Base-by-base conservation (phyloP, 2,329 filamentous ascomycete genomes). In the Penicillium freii region DNA sequence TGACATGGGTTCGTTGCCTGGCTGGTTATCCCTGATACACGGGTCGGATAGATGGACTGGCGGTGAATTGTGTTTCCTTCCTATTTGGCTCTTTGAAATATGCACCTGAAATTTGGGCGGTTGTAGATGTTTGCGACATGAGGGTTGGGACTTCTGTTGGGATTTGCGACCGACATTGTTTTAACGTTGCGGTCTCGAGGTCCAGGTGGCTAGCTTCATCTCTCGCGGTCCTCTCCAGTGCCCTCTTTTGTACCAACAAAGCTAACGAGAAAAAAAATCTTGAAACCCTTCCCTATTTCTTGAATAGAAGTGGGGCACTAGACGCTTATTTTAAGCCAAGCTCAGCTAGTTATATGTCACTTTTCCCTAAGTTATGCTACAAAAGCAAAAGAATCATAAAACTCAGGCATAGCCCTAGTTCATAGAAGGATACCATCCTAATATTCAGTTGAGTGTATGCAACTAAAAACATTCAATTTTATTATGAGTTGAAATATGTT, bases 41-140 rank as follows among this genome's bases (percentile, higher is more conserved):
- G 27, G 29, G 21, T 56, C 33, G 43, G 51, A 44, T 54, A 25
- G 25, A 48, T 25, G 19, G 19, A 55, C 45, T 58, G 56, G 51
- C 51, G 56, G 51, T 55, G 45, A 55, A 29, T 53, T 56, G 54
- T 53, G 29, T 42, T 46, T 53, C 27, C 23, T 53, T 56, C 29
- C 49, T 53, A 56, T 53, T 56, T 42, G 38, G 21, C 29, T 33
- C 36, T 33, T 49, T 21, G 11, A 13, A 27, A 38, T 34, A 27
- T 31, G 34, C 8, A 40, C 17, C 19, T 38, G n/a, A 27, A 21
- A 15, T 39, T 44, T 49, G 47, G 6, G 51, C 40, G 11, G 7
- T 43, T 29, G 38, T 13, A 17, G 40, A 40, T 40, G 33, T 56
- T 52, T 52, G 48, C 11, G n/a, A 42, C 2, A 36, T 45, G 11